Conservation (phyloP, 2,329 filamentous ascomycete genomes). For the Nemania sp. region DNA sequence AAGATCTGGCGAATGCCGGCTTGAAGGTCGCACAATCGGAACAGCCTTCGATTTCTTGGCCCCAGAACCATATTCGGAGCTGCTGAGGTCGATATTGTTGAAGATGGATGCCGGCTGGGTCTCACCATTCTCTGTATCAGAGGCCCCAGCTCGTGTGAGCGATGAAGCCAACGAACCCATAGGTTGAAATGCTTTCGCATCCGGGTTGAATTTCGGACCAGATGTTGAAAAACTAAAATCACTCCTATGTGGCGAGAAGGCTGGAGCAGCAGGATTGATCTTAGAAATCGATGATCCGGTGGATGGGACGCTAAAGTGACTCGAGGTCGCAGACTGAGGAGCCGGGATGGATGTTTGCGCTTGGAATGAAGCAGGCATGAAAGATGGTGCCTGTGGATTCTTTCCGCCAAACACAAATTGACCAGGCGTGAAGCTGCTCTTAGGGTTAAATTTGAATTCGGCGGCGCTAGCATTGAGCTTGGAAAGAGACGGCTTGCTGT, state of each 20-base stretch:
- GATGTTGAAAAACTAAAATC: conserved; percentile 59
- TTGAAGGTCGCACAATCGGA: conserved; percentile 73
- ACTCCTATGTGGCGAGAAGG: conserved; percentile 70
- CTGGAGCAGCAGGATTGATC: conserved; percentile 71
- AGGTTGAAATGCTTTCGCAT: conserved; percentile 77
- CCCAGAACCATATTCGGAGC: conserved; percentile 65
- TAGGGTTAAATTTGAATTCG: conserved; percentile 78
- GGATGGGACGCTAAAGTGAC: conserved; percentile 48
- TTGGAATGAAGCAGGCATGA: conserved; percentile 51
- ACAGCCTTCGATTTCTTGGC: conserved; percentile 79
- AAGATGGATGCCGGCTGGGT: conserved; percentile 63
- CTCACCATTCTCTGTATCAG: conserved; percentile 49
- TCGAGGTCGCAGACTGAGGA: conserved; percentile 43
- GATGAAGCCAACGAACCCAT: conserved; percentile 51
- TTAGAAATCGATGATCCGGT: conserved; percentile 44
- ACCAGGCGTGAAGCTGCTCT: conserved; percentile 53
- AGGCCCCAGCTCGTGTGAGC: conserved; percentile 49
- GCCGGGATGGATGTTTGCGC: too few species aligned
- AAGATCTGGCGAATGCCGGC: conserved; percentile 42
- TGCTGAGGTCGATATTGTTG: conserved; percentile 66
- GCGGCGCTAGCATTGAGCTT: conserved; percentile 88
- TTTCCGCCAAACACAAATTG: conserved; percentile 54
- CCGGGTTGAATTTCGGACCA: conserved; percentile 71
- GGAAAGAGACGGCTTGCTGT: conserved; percentile 70
- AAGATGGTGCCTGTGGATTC: conserved; percentile 38